Evolutionary conservation across 1,139 yeast species (phyloP).

Genomic region (Geotrichum candidum): DNA sequence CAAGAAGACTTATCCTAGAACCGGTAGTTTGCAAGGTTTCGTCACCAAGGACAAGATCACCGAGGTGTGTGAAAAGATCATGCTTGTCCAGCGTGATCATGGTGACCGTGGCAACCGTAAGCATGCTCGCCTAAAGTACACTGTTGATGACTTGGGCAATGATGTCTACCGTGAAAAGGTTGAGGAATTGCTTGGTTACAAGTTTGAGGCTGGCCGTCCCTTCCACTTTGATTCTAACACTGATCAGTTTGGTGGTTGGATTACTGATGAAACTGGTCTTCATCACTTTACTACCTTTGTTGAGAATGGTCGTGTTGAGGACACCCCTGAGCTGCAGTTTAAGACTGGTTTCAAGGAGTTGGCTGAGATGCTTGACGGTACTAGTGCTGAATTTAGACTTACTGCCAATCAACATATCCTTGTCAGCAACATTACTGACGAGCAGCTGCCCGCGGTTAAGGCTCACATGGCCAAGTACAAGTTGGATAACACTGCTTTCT

Average conservation of each 20-base stretch:
- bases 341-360: slow-evolving; percentile 78
- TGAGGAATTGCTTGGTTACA: slow-evolving; percentile 75
- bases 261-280: slow-evolving; percentile 75
- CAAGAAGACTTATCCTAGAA: slow-evolving; percentile 92
- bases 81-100: slow-evolving; percentile 89
- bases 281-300: slow-evolving; percentile 92
- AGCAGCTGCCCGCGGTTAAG: slow-evolving; percentile 58
- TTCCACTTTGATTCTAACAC: slow-evolving; percentile 80
- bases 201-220: slow-evolving; percentile 62
- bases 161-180: slow-evolving; percentile 73
- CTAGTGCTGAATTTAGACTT: slow-evolving; percentile 75
- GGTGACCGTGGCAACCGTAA: slow-evolving; percentile 97
- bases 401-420: slow-evolving; percentile 95
- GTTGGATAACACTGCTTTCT: slow-evolving; percentile 76
- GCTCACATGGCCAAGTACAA: slow-evolving; percentile 62
- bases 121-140: slow-evolving; percentile 96
- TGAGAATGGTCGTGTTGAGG: slow-evolving; percentile 96
- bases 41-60: slow-evolving; percentile 62
- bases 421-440: slow-evolving; percentile 65
- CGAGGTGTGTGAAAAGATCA: slow-evolving; percentile 80
- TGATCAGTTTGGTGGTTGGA: slow-evolving; percentile 86
- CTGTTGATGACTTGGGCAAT: slow-evolving; percentile 86
- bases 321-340: slow-evolving; percentile 84
- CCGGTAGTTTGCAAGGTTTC: slow-evolving; percentile 83
- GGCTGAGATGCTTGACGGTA: slow-evolving; percentile 59